These are phyloP conservation scores for Emmonsia crescens DNA, from an alignment of 2,329 filamentous ascomycete genomes.

Conservation along the genomic window DNA sequence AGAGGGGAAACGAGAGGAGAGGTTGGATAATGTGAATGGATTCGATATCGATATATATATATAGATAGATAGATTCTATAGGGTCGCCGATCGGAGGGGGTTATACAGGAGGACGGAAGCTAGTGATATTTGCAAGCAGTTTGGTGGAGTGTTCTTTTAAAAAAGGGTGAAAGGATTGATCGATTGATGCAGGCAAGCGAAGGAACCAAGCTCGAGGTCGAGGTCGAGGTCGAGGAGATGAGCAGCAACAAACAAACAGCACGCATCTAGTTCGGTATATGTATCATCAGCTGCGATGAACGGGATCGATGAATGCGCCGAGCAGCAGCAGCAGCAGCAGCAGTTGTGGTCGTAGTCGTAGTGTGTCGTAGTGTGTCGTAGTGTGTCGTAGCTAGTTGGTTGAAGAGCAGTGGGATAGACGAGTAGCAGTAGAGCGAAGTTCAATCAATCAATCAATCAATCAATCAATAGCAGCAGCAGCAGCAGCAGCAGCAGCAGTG, in stretches of 20 bases:
- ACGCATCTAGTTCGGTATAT: not conserved
- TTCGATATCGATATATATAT: not conserved
- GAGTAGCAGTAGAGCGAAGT: no score
- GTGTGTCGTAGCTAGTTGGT: no score
- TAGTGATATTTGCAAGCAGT: not conserved
- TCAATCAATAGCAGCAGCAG: not conserved
- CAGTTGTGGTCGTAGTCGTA: not conserved
- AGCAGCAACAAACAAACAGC: not conserved
- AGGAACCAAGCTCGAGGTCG: not conserved
- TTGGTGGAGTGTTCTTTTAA: not conserved
- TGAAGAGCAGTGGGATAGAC: no score
- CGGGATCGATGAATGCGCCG: not conserved
- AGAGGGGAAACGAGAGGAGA: not conserved
- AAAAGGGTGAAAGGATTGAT: not conserved
- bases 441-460: no score
- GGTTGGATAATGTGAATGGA: not conserved
- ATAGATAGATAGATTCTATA: no score
- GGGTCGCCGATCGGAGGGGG: not conserved
- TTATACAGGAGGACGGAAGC: not conserved
- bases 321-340: not conserved
- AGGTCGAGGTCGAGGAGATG: not conserved
- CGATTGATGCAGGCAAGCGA: not conserved
- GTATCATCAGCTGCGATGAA: not conserved
- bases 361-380: no score
- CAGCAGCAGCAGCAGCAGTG: not conserved